phyloP scores from a whole-genome alignment of 306 rosid genomes.

The Medicago ruthenica region DNA sequence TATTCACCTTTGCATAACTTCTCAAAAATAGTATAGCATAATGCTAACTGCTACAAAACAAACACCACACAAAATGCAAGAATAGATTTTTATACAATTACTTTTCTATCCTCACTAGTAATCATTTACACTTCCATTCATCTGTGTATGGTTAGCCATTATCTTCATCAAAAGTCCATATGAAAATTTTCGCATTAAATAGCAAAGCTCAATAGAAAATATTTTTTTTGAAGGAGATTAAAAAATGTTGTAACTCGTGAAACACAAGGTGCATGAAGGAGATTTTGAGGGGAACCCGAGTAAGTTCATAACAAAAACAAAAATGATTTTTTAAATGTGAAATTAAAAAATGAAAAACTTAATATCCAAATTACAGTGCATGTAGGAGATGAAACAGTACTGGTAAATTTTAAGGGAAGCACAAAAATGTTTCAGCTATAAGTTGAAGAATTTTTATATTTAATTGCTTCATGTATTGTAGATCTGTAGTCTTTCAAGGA shows the following conservation, averaged over 20 bases:
- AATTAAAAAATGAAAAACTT: too few relatives aligned
- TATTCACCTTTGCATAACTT: conserved; percentile 28
- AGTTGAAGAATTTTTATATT: neutral
- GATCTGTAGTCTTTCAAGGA: neutral
- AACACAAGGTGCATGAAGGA: too few relatives aligned
- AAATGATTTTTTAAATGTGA: too few relatives aligned
- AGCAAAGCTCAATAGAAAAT: neutral
- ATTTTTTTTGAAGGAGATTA: too few relatives aligned
- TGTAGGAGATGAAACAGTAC: too few relatives aligned
- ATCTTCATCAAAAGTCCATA: neutral
- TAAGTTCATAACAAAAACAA: too few relatives aligned
- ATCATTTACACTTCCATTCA: neutral
- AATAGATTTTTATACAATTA: neutral
- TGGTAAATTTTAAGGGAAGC: too few relatives aligned
- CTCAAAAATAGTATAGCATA: neutral
- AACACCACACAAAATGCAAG: neutral
- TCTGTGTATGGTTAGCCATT: neutral
- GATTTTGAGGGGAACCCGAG: too few relatives aligned
- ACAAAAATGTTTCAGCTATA: neutral
- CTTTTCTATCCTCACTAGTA: neutral
- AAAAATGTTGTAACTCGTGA: too few relatives aligned
- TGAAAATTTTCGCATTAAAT: neutral
- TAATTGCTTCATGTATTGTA: neutral
- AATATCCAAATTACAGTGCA: too few relatives aligned
- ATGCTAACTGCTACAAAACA: neutral